Evolutionary conservation across 192 early-diverging fungal genomes (phyloP).

Genomic region (Chytriomyces confervae): DNA sequence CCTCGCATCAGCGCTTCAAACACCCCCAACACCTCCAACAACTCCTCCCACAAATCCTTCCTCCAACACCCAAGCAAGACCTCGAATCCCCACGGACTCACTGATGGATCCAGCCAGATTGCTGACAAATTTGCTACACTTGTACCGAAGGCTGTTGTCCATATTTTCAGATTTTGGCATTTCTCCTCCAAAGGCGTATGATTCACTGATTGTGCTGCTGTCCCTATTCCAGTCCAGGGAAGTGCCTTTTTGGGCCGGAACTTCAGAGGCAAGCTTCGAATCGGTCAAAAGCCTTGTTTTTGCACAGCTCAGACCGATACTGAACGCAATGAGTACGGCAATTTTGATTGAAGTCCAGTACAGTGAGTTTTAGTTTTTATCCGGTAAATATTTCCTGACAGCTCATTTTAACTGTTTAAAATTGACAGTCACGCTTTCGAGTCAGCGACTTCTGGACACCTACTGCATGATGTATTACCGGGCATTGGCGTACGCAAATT

Average conservation of each 20-base stretch:
- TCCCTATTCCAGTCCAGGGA: slow-evolving; percentile 16
- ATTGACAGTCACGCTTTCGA: slow-evolving; percentile 26
- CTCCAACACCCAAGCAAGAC: neutral
- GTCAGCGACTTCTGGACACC: slow-evolving; percentile 42
- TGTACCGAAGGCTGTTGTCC: slow-evolving; percentile 5
- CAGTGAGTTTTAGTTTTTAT: slow-evolving; percentile 8
- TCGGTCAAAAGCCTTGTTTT: slow-evolving; percentile 1
- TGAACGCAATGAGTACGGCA: slow-evolving; percentile 31
- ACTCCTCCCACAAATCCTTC: neutral
- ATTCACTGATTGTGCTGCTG: slow-evolving; percentile 12
- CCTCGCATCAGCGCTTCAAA: neutral
- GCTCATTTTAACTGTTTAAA: neutral
- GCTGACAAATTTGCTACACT: slow-evolving; percentile 15
- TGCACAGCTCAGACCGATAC: slow-evolving; percentile 14
- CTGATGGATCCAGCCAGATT: slow-evolving; percentile 17
- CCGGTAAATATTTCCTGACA: neutral
- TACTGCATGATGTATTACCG: slow-evolving; percentile 49
- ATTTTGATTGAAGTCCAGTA: slow-evolving; percentile 40
- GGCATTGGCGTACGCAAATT: slow-evolving; percentile 33
- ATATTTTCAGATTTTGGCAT: slow-evolving; percentile 12
- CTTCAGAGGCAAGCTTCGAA: neutral
- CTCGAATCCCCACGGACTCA: neutral
- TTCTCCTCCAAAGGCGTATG: neutral
- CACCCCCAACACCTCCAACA: slow-evolving; percentile 2
- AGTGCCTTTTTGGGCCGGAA: slow-evolving; percentile 1